A percentile compares a stretch with the other conserved stretches of the same genome.
phyloP scores from a whole-genome alignment of 2,329 filamentous ascomycete species.

The Trichothecium sympodiale region DNA sequence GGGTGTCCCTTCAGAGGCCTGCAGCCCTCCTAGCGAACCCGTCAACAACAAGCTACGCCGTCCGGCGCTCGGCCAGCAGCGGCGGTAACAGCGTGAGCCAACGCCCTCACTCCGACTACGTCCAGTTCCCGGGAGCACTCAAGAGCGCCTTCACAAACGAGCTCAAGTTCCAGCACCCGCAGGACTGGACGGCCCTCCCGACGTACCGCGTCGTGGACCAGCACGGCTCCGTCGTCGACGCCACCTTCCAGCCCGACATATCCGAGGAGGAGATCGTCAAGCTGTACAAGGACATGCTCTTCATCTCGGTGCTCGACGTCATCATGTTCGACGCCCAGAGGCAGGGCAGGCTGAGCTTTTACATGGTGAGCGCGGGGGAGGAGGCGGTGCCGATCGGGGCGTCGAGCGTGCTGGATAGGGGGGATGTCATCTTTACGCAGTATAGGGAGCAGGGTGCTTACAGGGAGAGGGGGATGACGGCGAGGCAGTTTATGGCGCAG shows the following conservation, averaged over 20 bases:
- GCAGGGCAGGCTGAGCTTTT: conserved; percentile 89
- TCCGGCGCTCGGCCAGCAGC: conserved; percentile 30
- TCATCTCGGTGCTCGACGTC: conserved; percentile 77
- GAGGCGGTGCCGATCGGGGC: conserved; percentile 89
- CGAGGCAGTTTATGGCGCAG: conserved; percentile 90
- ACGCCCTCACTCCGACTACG: conserved; percentile 41
- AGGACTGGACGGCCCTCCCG: conserved; percentile 63
- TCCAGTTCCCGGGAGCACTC: conserved; percentile 85
- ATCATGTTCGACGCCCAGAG: conserved; percentile 98
- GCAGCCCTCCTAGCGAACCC: conserved; percentile 12
- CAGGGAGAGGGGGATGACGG: conserved; percentile 74
- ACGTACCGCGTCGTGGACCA: conserved; percentile 91
- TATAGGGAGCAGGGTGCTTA: conserved; percentile 92
- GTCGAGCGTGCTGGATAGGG: conserved; percentile 68
- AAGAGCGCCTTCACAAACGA: conserved; percentile 83
- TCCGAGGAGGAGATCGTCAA: conserved; percentile 49
- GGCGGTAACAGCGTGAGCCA: conserved; percentile 48
- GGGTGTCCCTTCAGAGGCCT: conserved; percentile 16
- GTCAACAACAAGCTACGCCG: conserved; percentile 4
- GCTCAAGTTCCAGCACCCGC: conserved; percentile 67
- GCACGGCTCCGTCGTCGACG: conserved; percentile 73
- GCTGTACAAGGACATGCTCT: conserved; percentile 55
- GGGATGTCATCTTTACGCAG: conserved; percentile 87
- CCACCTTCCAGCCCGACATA: conserved; percentile 56
- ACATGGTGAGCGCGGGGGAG: conserved; percentile 93